A percentile compares a stretch with the other conserved stretches of the same genome.
Evolutionary conservation across 768 basidiomycete genomes (phyloP).

Genomic region (Sutorius australiensis): DNA sequence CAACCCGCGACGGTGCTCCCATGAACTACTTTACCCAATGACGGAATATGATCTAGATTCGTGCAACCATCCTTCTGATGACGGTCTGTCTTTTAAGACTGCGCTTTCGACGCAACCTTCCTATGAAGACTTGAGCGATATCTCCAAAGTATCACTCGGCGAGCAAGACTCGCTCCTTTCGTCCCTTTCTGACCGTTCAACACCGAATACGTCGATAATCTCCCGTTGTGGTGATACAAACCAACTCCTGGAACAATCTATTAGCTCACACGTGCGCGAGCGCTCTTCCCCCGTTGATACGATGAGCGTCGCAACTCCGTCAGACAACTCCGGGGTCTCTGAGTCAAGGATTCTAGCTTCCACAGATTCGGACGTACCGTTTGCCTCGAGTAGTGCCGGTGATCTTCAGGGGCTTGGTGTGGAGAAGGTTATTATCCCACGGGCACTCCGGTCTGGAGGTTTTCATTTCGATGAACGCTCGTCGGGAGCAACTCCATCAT

Average conservation of each 20-base stretch:
- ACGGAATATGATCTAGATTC: constrained; percentile 8
- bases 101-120: constrained; percentile 27
- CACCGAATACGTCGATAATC: constrained; percentile 21
- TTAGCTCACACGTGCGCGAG: neutral
- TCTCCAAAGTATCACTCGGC: constrained; percentile 12
- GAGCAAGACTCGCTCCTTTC: constrained; percentile 19
- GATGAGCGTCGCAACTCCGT: neutral
- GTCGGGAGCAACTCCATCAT: neutral
- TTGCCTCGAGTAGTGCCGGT: neutral
- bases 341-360: neutral
- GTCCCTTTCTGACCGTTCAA: constrained; percentile 19
- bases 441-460: neutral
- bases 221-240: constrained; percentile 19
- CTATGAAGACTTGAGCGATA: constrained; percentile 16
- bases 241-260: constrained; percentile 2
- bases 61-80: constrained; percentile 17
- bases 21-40: constrained; percentile 7
- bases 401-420: neutral
- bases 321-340: neutral
- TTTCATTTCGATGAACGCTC: neutral
- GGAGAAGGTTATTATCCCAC: neutral
- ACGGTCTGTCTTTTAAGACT: constrained; percentile 20
- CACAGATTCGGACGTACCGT: neutral
- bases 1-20: neutral
- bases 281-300: neutral